phyloP scores from a whole-genome alignment of 169 alveolate species.

The Eimeria acervulina region DNA sequence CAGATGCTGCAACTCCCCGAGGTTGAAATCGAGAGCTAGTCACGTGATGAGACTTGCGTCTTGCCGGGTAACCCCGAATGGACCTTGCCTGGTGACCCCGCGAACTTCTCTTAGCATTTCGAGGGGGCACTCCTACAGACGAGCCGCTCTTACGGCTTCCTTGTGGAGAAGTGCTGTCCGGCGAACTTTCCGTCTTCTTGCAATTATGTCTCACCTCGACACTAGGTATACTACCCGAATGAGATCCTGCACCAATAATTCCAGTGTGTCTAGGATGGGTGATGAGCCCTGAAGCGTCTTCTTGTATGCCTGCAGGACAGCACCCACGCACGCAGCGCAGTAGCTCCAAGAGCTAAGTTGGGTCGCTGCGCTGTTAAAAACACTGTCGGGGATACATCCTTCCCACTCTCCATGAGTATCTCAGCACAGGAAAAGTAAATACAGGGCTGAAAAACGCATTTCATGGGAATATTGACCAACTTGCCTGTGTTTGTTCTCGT shows the following conservation, averaged over 20 bases:
- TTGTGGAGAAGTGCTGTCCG: slow-evolving; percentile 17
- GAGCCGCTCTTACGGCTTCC: background rate
- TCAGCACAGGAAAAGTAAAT: too few relatives aligned
- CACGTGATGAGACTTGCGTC: background rate
- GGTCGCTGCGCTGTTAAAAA: background rate
- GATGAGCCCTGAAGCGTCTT: background rate
- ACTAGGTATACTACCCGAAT: background rate
- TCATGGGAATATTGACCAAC: background rate
- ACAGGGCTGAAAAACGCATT: background rate
- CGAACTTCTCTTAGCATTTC: background rate
- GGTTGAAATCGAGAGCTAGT: background rate
- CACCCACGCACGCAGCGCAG: background rate
- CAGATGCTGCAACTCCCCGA: background rate
- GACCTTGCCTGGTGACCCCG: slow-evolving; percentile 24
- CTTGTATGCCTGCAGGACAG: background rate
- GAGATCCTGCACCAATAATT: background rate
- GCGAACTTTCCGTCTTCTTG: slow-evolving; percentile 8
- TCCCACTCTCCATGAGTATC: too few relatives aligned
- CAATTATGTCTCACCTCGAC: background rate
- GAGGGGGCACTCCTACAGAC: background rate
- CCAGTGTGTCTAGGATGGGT: background rate
- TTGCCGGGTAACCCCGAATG: slow-evolving; percentile 4
- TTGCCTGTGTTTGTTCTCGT: slow-evolving; percentile 33
- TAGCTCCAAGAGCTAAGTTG: background rate
- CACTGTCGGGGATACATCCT: background rate